phyloP scores from a whole-genome alignment of 2,329 filamentous ascomycete genomes.

The Cucurbitaria berberidis region DNA sequence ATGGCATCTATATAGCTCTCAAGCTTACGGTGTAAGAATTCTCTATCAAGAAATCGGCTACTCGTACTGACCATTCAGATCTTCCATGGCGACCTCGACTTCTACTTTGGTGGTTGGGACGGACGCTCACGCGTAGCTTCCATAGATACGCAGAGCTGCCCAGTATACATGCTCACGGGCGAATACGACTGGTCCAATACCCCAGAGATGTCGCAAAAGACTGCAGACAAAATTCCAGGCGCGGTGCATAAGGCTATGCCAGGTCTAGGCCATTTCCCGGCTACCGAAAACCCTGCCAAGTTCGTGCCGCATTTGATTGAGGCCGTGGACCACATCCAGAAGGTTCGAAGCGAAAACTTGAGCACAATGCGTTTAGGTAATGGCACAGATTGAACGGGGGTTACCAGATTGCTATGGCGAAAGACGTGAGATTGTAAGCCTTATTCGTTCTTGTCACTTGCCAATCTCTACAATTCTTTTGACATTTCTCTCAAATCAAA shows the following conservation, averaged over 20 bases:
- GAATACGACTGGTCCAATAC: conserved; percentile 59
- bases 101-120: conserved; percentile 60
- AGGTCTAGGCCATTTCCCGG: conserved; percentile 56
- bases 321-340: conserved; percentile 48
- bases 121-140: conserved; percentile 52
- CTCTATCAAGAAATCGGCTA: too few species aligned
- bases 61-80: conserved; percentile 34
- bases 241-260: conserved; percentile 55
- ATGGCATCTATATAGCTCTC: conserved; percentile 58
- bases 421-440: too few species aligned
- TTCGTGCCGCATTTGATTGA: conserved; percentile 50
- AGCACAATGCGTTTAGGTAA: conserved; percentile 41
- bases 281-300: conserved; percentile 52
- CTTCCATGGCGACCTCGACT: conserved; percentile 60
- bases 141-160: conserved; percentile 58
- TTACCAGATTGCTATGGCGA: too few species aligned
- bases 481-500: too few species aligned
- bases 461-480: too few species aligned
- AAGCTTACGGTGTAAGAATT: conserved; percentile 53
- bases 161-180: conserved; percentile 59
- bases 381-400: conserved; percentile 33
- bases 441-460: too few species aligned
- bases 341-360: conserved; percentile 37
- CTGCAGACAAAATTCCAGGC: conserved; percentile 56
- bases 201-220: conserved; percentile 54